Conservation (phyloP, 2,329 filamentous ascomycete species). For the Phyllosticta citribraziliensis region DNA sequence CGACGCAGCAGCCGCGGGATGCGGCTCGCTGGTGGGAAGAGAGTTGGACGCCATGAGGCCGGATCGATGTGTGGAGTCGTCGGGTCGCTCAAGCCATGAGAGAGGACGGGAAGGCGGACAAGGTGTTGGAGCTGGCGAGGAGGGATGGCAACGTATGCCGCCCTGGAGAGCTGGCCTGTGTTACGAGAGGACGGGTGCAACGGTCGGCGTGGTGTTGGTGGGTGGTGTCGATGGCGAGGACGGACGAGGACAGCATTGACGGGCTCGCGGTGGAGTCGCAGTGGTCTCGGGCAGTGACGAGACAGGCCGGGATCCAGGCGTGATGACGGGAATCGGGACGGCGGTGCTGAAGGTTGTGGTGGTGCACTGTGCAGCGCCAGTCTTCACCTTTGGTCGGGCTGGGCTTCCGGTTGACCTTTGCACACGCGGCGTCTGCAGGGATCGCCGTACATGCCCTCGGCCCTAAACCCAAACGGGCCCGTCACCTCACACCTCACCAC, state of each 20-base stretch:
- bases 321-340: no score
- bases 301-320: no score
- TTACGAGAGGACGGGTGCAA: not conserved
- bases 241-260: not conserved
- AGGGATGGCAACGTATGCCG: conserved; percentile 9
- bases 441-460: not conserved
- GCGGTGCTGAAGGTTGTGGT: no score
- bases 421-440: not conserved
- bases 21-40: conserved; percentile 1
- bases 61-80: not conserved
- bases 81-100: conserved; percentile 10
- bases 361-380: no score
- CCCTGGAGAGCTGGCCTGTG: conserved; percentile 2
- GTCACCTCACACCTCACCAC: not conserved
- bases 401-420: not conserved
- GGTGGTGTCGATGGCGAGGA: not conserved
- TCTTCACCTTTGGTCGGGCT: no score
- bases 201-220: not conserved
- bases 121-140: conserved; percentile 1
- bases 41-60: conserved; percentile 9
- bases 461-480: not conserved
- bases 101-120: not conserved
- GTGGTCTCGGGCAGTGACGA: no score
- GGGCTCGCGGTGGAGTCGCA: not conserved
- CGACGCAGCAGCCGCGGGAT: conserved; percentile 13